A percentile compares a stretch with the other conserved stretches of the same genome.
Evolutionary conservation across 495 filamentous ascomycete species (phyloP).

Genomic region (Talaromyces proteolyticus): DNA sequence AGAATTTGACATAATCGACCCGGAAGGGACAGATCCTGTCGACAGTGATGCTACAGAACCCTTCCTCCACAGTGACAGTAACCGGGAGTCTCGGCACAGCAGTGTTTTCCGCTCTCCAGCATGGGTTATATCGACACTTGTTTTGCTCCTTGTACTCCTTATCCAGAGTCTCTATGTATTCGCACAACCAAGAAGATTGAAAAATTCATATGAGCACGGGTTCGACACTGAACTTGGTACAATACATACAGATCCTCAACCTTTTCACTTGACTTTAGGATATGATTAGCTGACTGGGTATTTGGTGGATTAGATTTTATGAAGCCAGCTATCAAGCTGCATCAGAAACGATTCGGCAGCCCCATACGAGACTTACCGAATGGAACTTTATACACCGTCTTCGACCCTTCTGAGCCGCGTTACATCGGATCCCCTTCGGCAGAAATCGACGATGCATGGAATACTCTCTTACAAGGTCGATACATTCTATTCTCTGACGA

Average conservation of each 20-base stretch:
- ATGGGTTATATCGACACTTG: not conserved
- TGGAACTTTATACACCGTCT: slow-evolving; percentile 6
- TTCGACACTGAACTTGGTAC: slow-evolving; percentile 8
- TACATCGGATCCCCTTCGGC: slow-evolving; percentile 4
- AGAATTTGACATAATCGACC: not conserved
- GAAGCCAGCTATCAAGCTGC: slow-evolving; percentile 4
- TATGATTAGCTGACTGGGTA: too few species aligned
- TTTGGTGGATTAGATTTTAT: slow-evolving; percentile 4
- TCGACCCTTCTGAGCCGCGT: slow-evolving; percentile 1
- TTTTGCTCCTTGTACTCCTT: not conserved
- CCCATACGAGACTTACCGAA: slow-evolving; percentile 5
- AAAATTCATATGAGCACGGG: slow-evolving; percentile 1
- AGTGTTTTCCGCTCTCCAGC: not conserved
- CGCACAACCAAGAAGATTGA: not conserved
- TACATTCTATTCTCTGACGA: slow-evolving; percentile 5
- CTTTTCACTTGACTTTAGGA: too few species aligned
- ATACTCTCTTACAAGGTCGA: slow-evolving; percentile 1
- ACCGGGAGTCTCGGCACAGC: not conserved
- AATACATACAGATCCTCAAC: too few species aligned
- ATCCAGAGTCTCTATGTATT: slow-evolving; percentile 1
- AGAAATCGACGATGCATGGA: slow-evolving; percentile 7
- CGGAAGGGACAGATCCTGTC: not conserved
- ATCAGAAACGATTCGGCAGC: slow-evolving; percentile 4
- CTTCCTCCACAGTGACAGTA: not conserved
- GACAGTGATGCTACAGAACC: not conserved